phyloP scores from a whole-genome alignment of 2,329 filamentous ascomycete genomes.

The Colletotrichum tabaci region DNA sequence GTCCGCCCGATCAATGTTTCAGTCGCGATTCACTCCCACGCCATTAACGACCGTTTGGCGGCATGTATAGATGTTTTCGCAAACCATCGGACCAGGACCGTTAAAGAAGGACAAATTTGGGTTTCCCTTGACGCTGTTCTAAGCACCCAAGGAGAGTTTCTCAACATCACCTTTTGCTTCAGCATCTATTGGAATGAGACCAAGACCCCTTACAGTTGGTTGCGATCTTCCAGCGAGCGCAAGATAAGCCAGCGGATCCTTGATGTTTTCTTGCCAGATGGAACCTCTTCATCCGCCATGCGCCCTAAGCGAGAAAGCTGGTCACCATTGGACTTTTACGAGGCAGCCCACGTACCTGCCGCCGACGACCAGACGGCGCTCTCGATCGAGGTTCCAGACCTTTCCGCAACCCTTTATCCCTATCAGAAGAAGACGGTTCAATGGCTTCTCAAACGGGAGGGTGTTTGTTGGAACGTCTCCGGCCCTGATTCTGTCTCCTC shows the following conservation, averaged over 20 bases:
- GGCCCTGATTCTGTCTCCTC: conserved; percentile 39
- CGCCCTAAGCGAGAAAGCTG: conserved; percentile 47
- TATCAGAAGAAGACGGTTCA: conserved; percentile 80
- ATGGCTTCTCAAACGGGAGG: conserved; percentile 80
- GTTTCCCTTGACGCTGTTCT: conserved; percentile 50
- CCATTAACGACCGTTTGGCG: conserved; percentile 9
- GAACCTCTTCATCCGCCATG: conserved; percentile 45
- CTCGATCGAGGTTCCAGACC: conserved; percentile 59
- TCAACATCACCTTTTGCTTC: conserved; percentile 52
- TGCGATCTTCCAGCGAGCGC: conserved; percentile 51
- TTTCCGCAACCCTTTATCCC: conserved; percentile 73
- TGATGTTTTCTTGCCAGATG: conserved; percentile 53
- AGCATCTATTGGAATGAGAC: conserved; percentile 62
- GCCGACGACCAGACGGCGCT: conserved; percentile 56
- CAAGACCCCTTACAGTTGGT: conserved; percentile 47
- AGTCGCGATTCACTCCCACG: conserved; percentile 15
- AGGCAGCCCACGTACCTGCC: conserved; percentile 74
- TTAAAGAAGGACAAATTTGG: conserved; percentile 51
- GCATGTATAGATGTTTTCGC: conserved; percentile 39
- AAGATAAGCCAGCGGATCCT: conserved; percentile 54
- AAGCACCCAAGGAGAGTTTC: conserved; percentile 46
- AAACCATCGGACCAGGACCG: conserved; percentile 38
- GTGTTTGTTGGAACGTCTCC: conserved; percentile 62
- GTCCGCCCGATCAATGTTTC: conserved; percentile 6
- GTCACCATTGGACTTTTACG: conserved; percentile 76